A percentile compares a stretch with the other conserved stretches of the same genome.
phyloP scores from a whole-genome alignment of 2,329 filamentous ascomycete species.

The Fusarium pilosicola region DNA sequence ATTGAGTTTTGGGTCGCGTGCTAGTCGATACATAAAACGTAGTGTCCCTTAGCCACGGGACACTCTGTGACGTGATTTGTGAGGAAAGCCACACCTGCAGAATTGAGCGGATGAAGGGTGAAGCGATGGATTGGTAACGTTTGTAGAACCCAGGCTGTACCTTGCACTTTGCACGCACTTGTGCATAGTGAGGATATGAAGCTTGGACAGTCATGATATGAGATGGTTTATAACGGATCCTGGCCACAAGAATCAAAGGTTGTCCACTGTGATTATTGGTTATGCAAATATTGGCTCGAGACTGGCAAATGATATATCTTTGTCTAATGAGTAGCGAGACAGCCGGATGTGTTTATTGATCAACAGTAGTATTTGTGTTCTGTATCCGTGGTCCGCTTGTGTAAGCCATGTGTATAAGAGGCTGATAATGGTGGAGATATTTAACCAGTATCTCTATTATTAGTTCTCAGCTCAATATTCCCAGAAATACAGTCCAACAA shows the following conservation, averaged over 20 bases:
- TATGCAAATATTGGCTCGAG: constrained; percentile 5
- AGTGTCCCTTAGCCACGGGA: constrained; percentile 11
- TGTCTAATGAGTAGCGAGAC: background rate
- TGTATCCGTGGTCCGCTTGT: background rate
- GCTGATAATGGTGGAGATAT: constrained; percentile 11
- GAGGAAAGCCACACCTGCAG: constrained; percentile 27
- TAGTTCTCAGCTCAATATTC: background rate
- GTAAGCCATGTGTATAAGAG: background rate
- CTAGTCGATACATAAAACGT: constrained; percentile 17
- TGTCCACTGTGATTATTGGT: constrained; percentile 4
- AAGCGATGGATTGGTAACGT: constrained; percentile 4
- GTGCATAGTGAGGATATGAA: constrained; percentile 1
- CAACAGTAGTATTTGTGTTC: constrained; percentile 9
- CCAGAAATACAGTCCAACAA: background rate
- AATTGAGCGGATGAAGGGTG: constrained; percentile 8
- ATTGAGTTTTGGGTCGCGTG: constrained; percentile 18
- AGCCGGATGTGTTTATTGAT: constrained; percentile 5
- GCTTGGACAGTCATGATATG: constrained; percentile 12
- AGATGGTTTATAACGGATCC: background rate
- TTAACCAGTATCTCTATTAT: constrained; percentile 4
- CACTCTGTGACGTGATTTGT: constrained; percentile 37
- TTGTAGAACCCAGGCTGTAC: background rate
- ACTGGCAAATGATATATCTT: constrained; percentile 10
- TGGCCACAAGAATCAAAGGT: background rate
- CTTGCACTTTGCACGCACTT: background rate